Percentiles rank a stretch among this genome's conserved stretches.
phyloP scores from a whole-genome alignment of 2,329 filamentous ascomycete species.

The Cordyceps militaris region DNA sequence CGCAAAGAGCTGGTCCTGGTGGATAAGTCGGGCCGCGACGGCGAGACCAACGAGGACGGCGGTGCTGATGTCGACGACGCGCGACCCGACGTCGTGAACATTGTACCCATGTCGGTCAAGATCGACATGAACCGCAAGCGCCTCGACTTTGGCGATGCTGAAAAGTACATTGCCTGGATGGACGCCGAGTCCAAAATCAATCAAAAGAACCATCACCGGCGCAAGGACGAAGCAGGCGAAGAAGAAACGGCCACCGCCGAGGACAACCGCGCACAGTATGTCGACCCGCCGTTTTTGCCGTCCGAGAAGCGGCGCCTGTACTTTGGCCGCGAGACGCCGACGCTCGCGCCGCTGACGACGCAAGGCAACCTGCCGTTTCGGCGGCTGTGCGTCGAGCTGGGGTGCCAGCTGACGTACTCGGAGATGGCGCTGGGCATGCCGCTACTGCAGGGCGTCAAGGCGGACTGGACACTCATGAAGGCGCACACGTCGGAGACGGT shows the following conservation, averaged over 20 bases:
- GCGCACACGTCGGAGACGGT: constrained; percentile 76
- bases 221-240: constrained; percentile 29
- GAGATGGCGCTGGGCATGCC: constrained; percentile 96
- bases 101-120: constrained; percentile 63
- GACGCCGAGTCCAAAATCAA: constrained; percentile 49
- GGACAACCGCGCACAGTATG: constrained; percentile 71
- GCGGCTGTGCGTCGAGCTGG: constrained; percentile 79
- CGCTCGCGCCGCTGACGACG: constrained; percentile 90
- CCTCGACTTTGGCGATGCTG: constrained; percentile 62
- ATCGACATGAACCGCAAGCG: constrained; percentile 68
- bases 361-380: constrained; percentile 97
- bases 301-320: constrained; percentile 93
- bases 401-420: constrained; percentile 90
- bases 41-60: constrained; percentile 9
- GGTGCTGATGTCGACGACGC: constrained; percentile 36
- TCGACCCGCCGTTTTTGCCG: constrained; percentile 79
- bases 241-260: constrained; percentile 35
- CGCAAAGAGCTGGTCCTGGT: constrained; percentile 72
- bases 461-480: constrained; percentile 93
- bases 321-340: constrained; percentile 87
- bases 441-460: constrained; percentile 79
- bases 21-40: constrained; percentile 28
- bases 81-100: constrained; percentile 66
- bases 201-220: constrained; percentile 34
- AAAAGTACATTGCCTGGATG: constrained; percentile 71